Conservation (phyloP, 2,329 filamentous ascomycete species). For the Teratosphaeria nubilosa region DNA sequence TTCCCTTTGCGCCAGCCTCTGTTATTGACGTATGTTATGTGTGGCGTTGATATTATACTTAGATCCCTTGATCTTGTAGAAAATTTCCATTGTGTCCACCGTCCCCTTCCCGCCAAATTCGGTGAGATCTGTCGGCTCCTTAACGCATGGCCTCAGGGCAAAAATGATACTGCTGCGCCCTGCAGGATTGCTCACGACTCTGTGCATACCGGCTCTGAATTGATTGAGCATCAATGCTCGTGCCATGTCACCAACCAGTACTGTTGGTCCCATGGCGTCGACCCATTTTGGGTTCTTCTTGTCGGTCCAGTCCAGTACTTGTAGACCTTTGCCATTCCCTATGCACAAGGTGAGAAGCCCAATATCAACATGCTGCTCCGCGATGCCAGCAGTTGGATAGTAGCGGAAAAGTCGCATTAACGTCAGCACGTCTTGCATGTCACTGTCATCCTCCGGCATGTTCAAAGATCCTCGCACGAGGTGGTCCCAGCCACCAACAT, state of each 20-base stretch:
- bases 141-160: constrained; percentile 15
- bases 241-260: constrained; percentile 18
- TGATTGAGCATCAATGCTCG: constrained; percentile 10
- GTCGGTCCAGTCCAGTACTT: constrained; percentile 11
- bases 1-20: not conserved
- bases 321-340: constrained; percentile 16
- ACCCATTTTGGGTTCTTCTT: constrained; percentile 7
- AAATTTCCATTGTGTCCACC: constrained; percentile 12
- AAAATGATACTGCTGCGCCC: constrained; percentile 20
- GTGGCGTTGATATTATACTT: constrained; percentile 11
- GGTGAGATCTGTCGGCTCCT: constrained; percentile 14
- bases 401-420: constrained; percentile 21
- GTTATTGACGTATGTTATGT: constrained; percentile 4
- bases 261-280: constrained; percentile 9
- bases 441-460: constrained; percentile 5
- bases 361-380: constrained; percentile 18
- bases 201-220: constrained; percentile 16
- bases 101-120: constrained; percentile 15
- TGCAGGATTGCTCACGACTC: constrained; percentile 15
- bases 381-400: constrained; percentile 13
- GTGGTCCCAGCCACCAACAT: constrained; percentile 13
- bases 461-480: constrained; percentile 12
- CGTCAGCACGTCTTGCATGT: constrained; percentile 1
- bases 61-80: constrained; percentile 11
- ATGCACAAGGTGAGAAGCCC: constrained; percentile 22